Conservation (phyloP, 208 protist genomes). For the Herpetomonas samuelpessoai region DNA sequence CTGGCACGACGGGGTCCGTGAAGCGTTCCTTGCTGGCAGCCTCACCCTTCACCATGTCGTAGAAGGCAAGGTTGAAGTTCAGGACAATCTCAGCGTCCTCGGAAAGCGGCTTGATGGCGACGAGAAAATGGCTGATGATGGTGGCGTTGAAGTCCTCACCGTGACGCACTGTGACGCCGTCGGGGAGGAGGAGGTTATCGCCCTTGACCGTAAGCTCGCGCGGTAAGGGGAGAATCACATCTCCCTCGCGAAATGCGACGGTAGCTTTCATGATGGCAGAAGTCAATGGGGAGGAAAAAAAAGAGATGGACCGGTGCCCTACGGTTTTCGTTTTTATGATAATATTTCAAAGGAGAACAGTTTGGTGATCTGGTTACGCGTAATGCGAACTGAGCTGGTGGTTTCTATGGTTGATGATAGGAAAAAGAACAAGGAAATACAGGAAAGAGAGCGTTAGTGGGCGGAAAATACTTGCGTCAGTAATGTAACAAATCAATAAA, state of each 20-base stretch:
- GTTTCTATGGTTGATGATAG: too few species aligned
- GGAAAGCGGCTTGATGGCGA: constrained; percentile 40
- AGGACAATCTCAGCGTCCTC: constrained; percentile 45
- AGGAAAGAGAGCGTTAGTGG: too few species aligned
- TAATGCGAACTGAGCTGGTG: too few species aligned
- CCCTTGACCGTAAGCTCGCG: constrained; percentile 28
- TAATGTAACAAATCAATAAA: too few species aligned
- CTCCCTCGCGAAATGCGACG: constrained; percentile 36
- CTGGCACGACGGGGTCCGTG: constrained; percentile 28
- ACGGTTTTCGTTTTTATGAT: too few species aligned
- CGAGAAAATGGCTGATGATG: constrained; percentile 77
- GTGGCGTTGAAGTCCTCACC: constrained; percentile 61
- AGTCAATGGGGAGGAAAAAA: too few species aligned
- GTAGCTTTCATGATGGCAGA: constrained; percentile 44
- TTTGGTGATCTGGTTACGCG: too few species aligned
- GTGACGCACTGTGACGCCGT: constrained; percentile 42
- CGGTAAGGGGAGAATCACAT: constrained; percentile 66
- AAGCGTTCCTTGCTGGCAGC: constrained; percentile 5
- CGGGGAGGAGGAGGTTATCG: constrained; percentile 46
- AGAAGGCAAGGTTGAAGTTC: constrained; percentile 72
- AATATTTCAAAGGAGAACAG: too few species aligned
- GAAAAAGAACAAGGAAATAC: too few species aligned
- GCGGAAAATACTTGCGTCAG: too few species aligned
- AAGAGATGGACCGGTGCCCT: too few species aligned
- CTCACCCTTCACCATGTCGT: constrained; percentile 33